Conservation (phyloP, 306 rosid genomes). For the Corylus heterophylla region DNA sequence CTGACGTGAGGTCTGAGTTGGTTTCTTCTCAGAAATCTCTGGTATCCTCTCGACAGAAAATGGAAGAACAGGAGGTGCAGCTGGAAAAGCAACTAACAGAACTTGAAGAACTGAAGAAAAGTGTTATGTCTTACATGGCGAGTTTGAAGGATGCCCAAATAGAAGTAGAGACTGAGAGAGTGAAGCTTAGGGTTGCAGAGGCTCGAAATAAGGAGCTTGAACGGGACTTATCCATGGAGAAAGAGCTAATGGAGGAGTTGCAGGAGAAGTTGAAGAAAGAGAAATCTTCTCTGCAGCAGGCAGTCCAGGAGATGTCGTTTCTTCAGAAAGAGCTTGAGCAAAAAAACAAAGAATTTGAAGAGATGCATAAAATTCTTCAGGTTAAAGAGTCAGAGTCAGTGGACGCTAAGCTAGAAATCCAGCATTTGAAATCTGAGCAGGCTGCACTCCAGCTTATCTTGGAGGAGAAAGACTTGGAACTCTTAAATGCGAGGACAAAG, state of each 20-base stretch:
- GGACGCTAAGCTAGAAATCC: slow-evolving; percentile 80
- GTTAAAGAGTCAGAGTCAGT: slow-evolving; percentile 66
- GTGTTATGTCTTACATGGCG: slow-evolving; percentile 59
- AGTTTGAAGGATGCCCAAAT: slow-evolving; percentile 63
- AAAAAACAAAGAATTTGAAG: slow-evolving; percentile 46
- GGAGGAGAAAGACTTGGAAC: slow-evolving; percentile 83
- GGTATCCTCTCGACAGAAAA: slow-evolving; percentile 61
- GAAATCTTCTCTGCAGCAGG: slow-evolving; percentile 59
- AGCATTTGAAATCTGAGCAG: slow-evolving; percentile 74
- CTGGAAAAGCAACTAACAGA: slow-evolving; percentile 58
- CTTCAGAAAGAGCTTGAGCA: slow-evolving; percentile 56
- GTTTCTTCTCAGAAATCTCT: slow-evolving; percentile 87
- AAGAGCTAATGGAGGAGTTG: slow-evolving; percentile 59
- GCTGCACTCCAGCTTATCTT: slow-evolving; percentile 64
- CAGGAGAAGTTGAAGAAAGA: slow-evolving; percentile 68
- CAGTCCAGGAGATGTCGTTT: slow-evolving; percentile 54
- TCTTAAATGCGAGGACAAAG: slow-evolving; percentile 68
- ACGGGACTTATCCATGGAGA: slow-evolving; percentile 51
- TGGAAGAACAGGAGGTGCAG: slow-evolving; percentile 75
- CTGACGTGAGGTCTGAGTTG: slow-evolving; percentile 69
- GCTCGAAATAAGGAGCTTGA: slow-evolving; percentile 68
- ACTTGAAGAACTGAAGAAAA: slow-evolving; percentile 64
- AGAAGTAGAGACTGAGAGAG: slow-evolving; percentile 79
- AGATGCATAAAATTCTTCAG: slow-evolving; percentile 51
- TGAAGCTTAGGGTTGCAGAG: slow-evolving; percentile 59